Evolutionary conservation across 2,329 filamentous ascomycete species (phyloP), one percentile per base, ranked within the genome.

Genomic region (Phyllosticta capitalensis): DNA sequence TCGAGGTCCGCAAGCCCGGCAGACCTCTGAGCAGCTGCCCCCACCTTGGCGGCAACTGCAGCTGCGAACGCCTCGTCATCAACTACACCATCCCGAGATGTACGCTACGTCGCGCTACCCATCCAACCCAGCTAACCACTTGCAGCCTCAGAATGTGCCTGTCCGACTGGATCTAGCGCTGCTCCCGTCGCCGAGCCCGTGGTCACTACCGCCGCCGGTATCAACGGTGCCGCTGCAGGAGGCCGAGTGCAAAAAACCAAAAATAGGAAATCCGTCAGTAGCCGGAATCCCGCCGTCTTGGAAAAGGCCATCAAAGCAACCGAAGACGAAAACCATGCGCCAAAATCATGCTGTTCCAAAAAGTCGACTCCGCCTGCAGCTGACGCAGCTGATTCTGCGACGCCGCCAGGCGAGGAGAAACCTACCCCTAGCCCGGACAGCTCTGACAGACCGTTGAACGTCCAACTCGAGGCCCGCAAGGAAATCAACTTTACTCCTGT

Each of bases 1-100:
- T 88, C 3, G 83, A 84, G 21, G 87, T 90, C 17, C 82, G 86
- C 63, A 89, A 89, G 67, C 86, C 87, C 17, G 87, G 87, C 19
- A 80, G 87, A 55, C 87, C 86, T 9, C 73, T 89, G 58, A 88
- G 85, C 70, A 80, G 81, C 58, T 89, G 86, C 66, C 85, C 86
- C 58, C 86, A 89, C 65, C 81, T 83, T 6, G 77, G 79, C 28
- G 83, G 82, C 55, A 81, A 81, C 49, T 89, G 85, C 69, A 79
- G 78, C 33, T 87, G 83, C 68, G 79, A 80, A 51, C 79, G 80
- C 61, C 79, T 88, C n/a, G 86, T 85, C 17, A 71, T 75, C 65
- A 73, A 70, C 62, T 75, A 74, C 62, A 73, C 72, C 2, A 71
- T 75, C 28, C 73, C 73, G n/a, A 74, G 73, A 62, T 65, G 67